These are phyloP conservation scores for Sporisorium scitamineum DNA, from an alignment of 1,284 basidiomycete genomes.

Conservation along the genomic window DNA sequence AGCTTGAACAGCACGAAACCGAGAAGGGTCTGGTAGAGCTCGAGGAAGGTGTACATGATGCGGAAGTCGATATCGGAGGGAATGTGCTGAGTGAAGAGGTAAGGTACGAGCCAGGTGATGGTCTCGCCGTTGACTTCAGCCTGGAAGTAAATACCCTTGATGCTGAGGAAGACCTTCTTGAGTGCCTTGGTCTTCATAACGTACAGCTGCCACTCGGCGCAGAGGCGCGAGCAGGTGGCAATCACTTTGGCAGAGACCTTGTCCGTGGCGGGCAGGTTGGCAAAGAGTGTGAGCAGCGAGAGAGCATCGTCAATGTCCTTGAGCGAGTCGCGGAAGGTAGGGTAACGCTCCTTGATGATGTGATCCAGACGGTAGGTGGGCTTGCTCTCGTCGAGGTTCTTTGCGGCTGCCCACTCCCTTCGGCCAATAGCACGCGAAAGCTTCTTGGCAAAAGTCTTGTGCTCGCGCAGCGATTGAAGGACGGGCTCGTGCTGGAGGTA, in stretches of 20 bases:
- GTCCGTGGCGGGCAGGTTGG: slow-evolving; percentile 73
- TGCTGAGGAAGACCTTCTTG: slow-evolving; percentile 93
- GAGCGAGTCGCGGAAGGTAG: slow-evolving; percentile 94
- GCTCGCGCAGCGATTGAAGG: slow-evolving; percentile 92
- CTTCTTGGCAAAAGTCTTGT: slow-evolving; percentile 99
- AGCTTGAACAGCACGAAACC: slow-evolving; percentile 98
- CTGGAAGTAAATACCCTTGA: slow-evolving; percentile 99
- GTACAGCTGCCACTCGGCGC: slow-evolving; percentile 79
- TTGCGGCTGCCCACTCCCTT: slow-evolving; percentile 93
- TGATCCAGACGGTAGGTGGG: slow-evolving; percentile 83
- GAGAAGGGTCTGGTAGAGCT: slow-evolving; percentile 95
- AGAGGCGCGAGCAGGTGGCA: slow-evolving; percentile 87
- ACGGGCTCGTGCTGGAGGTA: slow-evolving; percentile 98
- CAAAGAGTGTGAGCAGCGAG: slow-evolving; percentile 91
- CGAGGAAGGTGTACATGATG: slow-evolving; percentile 97
- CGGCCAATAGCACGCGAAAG: slow-evolving; percentile 91
- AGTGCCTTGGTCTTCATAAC: slow-evolving; percentile 88
- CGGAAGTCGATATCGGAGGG: slow-evolving; percentile 96
- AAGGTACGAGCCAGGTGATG: slow-evolving; percentile 96
- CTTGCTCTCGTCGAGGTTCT: slow-evolving; percentile 87
- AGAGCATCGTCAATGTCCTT: slow-evolving; percentile 97
- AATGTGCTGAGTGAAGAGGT: slow-evolving; percentile 95
- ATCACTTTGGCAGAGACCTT: slow-evolving; percentile 86
- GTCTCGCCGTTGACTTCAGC: slow-evolving; percentile 92
- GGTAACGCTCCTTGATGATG: slow-evolving; percentile 98